These are phyloP conservation scores for Calvatia gigantea DNA, from an alignment of 768 basidiomycete genomes.

Conservation along the genomic window DNA sequence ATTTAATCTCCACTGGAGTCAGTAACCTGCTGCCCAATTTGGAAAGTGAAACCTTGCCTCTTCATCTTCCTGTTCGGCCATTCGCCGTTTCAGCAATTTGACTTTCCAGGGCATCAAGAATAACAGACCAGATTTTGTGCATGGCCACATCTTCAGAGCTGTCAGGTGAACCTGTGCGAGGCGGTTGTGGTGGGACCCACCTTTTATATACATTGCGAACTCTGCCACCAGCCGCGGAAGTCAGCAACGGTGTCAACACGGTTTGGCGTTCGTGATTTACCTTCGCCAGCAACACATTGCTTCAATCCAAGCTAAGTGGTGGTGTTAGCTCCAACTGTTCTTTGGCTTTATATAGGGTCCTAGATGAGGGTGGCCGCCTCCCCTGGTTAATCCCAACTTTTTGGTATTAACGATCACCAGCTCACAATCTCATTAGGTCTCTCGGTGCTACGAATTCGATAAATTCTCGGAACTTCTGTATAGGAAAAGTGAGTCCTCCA, in stretches of 20 bases:
- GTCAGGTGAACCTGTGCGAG: not conserved
- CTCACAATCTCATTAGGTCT: not conserved
- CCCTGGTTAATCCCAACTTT: not conserved
- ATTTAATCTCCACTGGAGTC: conserved; percentile 48
- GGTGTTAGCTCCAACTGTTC: not conserved
- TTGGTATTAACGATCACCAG: not conserved
- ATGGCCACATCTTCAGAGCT: conserved; percentile 49
- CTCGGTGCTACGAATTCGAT: conserved; percentile 6
- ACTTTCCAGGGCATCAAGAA: not conserved
- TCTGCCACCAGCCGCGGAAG: conserved; percentile 30
- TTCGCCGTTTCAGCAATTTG: conserved; percentile 5
- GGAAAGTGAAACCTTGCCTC: conserved; percentile 33
- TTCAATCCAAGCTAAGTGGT: not conserved
- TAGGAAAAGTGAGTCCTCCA: conserved; percentile 1
- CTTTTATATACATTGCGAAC: conserved; percentile 52
- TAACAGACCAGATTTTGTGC: conserved; percentile 43
- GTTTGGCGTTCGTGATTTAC: conserved; percentile 31
- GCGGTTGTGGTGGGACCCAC: conserved; percentile 28
- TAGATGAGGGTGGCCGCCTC: conserved; percentile 7
- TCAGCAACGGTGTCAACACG: conserved; percentile 1
- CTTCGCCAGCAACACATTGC: conserved; percentile 61
- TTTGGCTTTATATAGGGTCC: conserved; percentile 23
- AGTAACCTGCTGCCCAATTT: not conserved
- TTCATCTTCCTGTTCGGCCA: conserved; percentile 47
- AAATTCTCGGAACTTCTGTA: not conserved